Conservation (phyloP, 495 filamentous ascomycete species). For the Thozetella sp. region DNA sequence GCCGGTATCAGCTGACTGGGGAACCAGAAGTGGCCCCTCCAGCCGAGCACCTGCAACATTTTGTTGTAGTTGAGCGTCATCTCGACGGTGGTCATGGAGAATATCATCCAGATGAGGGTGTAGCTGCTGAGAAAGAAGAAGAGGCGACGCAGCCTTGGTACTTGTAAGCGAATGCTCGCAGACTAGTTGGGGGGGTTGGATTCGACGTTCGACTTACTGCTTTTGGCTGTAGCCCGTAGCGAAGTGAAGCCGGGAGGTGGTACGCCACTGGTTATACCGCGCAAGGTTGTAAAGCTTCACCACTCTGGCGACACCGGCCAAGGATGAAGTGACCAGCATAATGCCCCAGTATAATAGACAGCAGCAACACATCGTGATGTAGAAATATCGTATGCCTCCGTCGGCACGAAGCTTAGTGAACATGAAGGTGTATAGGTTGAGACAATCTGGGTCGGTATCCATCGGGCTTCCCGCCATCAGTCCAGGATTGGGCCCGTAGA, state of each 20-base stretch:
- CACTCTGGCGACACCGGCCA: not conserved
- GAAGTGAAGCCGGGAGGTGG: slow-evolving; percentile 3
- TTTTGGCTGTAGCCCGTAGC: slow-evolving; percentile 7
- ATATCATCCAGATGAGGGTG: slow-evolving; percentile 17
- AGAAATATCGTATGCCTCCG: slow-evolving; percentile 8
- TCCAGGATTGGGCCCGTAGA: not conserved
- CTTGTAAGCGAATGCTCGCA: not conserved
- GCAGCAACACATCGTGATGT: slow-evolving; percentile 7
- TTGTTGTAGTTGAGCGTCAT: slow-evolving; percentile 12
- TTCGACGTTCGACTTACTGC: slow-evolving; percentile 1
- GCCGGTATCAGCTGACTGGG: slow-evolving; percentile 8
- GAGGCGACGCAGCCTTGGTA: slow-evolving; percentile 5
- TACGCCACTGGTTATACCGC: not conserved
- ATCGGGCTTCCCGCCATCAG: not conserved
- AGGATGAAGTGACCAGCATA: slow-evolving; percentile 4
- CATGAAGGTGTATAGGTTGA: slow-evolving; percentile 13
- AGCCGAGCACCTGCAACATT: slow-evolving; percentile 4
- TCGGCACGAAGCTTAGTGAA: slow-evolving; percentile 6
- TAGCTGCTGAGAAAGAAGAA: slow-evolving; percentile 6
- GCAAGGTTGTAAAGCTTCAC: not conserved
- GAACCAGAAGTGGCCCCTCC: not conserved
- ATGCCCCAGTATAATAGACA: slow-evolving; percentile 8
- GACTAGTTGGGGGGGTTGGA: not conserved
- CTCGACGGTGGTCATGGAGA: slow-evolving; percentile 10
- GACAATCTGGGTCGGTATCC: slow-evolving; percentile 2